Evolutionary conservation across 2,329 filamentous ascomycete genomes (phyloP).

Genomic region (Paramyrothecium sp.): DNA sequence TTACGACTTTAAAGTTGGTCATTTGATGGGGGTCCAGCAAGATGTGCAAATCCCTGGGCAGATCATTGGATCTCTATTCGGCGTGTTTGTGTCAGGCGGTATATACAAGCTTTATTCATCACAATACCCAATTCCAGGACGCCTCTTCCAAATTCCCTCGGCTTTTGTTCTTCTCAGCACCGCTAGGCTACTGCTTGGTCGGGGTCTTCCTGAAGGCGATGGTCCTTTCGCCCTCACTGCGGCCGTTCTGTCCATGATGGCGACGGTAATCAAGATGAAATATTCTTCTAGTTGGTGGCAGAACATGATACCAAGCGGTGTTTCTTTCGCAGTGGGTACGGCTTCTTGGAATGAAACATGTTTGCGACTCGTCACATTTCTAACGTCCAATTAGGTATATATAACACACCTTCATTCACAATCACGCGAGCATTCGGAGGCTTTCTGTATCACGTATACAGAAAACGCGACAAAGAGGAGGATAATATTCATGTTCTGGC

Average conservation of each 20-base stretch:
- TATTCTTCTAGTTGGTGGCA: not conserved
- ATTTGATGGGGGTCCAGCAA: not conserved
- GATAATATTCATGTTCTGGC: not conserved
- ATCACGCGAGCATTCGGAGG: constrained; percentile 1
- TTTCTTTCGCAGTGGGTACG: constrained; percentile 3
- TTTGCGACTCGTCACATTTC: no score
- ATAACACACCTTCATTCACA: constrained; percentile 3
- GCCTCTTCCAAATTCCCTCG: not conserved
- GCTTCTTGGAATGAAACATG: not conserved
- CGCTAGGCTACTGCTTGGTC: not conserved
- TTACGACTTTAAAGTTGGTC: constrained; percentile 3
- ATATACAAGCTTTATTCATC: not conserved
- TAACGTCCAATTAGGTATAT: constrained; percentile 1
- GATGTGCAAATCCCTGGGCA: not conserved
- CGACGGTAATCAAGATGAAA: not conserved
- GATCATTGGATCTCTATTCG: constrained; percentile 3
- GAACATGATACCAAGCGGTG: constrained; percentile 1
- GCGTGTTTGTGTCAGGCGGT: constrained; percentile 1
- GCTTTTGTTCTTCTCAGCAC: not conserved
- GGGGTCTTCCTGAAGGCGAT: constrained; percentile 1
- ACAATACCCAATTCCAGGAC: not conserved
- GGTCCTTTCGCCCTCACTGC: not conserved
- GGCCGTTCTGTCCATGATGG: not conserved
- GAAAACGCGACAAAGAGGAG: not conserved
- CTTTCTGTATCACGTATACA: not conserved